These are phyloP conservation scores for Fragaria ananassa DNA, from an alignment of 306 rosid genomes.

Conservation along the genomic window DNA sequence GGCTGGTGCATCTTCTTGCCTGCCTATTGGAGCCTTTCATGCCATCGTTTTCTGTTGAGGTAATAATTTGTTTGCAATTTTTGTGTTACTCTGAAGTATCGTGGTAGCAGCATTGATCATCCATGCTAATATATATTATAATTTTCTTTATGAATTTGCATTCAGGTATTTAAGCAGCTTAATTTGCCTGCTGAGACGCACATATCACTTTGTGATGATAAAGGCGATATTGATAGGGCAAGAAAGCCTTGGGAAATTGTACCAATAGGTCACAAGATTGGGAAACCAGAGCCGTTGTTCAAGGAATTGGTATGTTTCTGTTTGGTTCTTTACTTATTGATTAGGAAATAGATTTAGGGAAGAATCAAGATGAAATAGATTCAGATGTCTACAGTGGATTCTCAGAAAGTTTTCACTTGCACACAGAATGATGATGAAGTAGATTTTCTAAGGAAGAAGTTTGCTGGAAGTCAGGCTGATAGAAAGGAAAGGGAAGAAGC, in stretches of 20 bases:
- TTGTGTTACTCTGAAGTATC: background rate
- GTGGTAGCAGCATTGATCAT: background rate
- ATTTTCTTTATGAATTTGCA: slow-evolving; percentile 8
- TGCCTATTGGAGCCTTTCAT: slow-evolving; percentile 88
- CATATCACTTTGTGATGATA: slow-evolving; percentile 66
- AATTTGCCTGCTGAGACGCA: slow-evolving; percentile 55
- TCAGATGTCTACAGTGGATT: background rate
- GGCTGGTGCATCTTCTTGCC: slow-evolving; percentile 81
- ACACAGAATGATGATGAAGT: slow-evolving; percentile 93
- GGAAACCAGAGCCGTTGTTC: slow-evolving; percentile 81
- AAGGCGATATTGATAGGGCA: slow-evolving; percentile 66
- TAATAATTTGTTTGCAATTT: slow-evolving; percentile 20
- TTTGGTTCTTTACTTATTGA: background rate
- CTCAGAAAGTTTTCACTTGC: slow-evolving; percentile 14
- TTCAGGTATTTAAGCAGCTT: slow-evolving; percentile 81
- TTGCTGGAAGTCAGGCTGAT: slow-evolving; percentile 97
- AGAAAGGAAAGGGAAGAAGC: slow-evolving; percentile 69
- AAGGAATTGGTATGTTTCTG: slow-evolving; percentile 69
- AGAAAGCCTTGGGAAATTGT: slow-evolving; percentile 74
- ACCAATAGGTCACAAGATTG: slow-evolving; percentile 79
- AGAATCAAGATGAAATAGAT: background rate
- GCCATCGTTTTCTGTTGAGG: slow-evolving; percentile 84
- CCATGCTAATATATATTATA: background rate
- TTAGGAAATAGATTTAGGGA: background rate
- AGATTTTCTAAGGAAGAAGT: slow-evolving; percentile 57